Conservation (phyloP, 768 basidiomycete genomes). For the Psilocybe tampanensis region DNA sequence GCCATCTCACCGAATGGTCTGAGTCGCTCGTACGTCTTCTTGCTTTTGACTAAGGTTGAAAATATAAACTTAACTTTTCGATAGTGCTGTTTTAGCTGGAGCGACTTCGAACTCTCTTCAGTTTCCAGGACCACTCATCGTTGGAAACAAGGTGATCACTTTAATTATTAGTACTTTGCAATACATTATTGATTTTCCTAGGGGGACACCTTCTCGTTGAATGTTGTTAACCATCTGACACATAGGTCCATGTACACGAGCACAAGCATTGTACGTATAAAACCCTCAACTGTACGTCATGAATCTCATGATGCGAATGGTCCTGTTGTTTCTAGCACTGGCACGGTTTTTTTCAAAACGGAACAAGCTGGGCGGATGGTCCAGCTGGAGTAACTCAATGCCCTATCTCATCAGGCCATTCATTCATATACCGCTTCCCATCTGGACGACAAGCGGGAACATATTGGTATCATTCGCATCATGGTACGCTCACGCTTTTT, state of each 20-base stretch:
- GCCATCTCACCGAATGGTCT: conserved; percentile 1
- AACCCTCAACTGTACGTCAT: background rate
- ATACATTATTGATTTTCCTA: no score
- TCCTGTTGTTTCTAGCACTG: conserved; percentile 37
- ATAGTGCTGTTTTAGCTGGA: conserved; percentile 35
- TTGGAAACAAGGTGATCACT: conserved; percentile 27
- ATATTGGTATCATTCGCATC: conserved; percentile 44
- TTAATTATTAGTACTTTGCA: background rate
- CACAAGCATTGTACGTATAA: conserved; percentile 49
- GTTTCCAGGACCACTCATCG: conserved; percentile 34
- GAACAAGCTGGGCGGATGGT: conserved; percentile 44
- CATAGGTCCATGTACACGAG: conserved; percentile 51
- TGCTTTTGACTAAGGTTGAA: background rate
- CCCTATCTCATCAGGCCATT: conserved; percentile 40
- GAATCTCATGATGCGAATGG: background rate
- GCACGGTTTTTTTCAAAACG: conserved; percentile 43
- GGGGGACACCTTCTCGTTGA: conserved; percentile 45
- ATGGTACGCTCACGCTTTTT: conserved; percentile 24
- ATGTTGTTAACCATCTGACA: conserved; percentile 47
- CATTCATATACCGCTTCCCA: conserved; percentile 42
- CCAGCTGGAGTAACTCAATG: conserved; percentile 41
- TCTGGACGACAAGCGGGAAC: conserved; percentile 39
- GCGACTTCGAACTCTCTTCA: conserved; percentile 13
- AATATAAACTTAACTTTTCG: background rate
- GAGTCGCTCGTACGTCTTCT: conserved; percentile 31